Evolutionary conservation across 1,284 basidiomycete species (phyloP), one percentile per base, ranked within the genome.

Genomic region (Cryptococcus wingfieldii): DNA sequence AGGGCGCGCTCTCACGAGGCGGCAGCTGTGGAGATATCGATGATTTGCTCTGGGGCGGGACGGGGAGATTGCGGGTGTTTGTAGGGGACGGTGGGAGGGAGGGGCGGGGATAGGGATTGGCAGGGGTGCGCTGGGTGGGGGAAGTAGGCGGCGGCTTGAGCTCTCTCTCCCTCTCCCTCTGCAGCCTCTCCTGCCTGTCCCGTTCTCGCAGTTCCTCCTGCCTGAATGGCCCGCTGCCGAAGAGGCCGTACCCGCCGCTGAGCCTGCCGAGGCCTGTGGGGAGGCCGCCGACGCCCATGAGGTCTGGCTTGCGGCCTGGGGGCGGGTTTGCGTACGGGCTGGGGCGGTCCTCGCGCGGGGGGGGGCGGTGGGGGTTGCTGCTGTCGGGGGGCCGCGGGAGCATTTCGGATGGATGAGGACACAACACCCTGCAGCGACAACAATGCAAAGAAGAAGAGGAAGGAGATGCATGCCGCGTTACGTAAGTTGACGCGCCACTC

Each of bases 51-150:
- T 23, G 16, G 14, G 31, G 28, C 9, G 58, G 45, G 12, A 47
- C 44, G 5, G 59, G 45, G 9, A 63, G 51, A 31, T 37, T 56
- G 19, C 62, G 52, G 13, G 56, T 47, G 27, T 50, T 52, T 6
- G 63, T 62, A 9, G 63, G 63, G 16, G 63, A 65, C 38, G 61
- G 60, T 4, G 63, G 63, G 31, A 62, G 47, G n/a, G 59, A 60
- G 5, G 58, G 60, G 13, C 63, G 60, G 39, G 60, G 53, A 43
- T 62, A 60, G 12, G 56, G 54, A 23, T 60, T 61, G 19, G 54
- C 31, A 23, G 55, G 38, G 19, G 34, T 55, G 16, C 54, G 47
- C 19, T 47, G 31, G 13, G 49, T 53, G 4, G 59, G 56, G 4
- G 62, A 59, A 6, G 55, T 54, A 1, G 45, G 45, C 41, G 51